Conservation (phyloP, 208 protist genomes). For the Borovskyia barvae region DNA sequence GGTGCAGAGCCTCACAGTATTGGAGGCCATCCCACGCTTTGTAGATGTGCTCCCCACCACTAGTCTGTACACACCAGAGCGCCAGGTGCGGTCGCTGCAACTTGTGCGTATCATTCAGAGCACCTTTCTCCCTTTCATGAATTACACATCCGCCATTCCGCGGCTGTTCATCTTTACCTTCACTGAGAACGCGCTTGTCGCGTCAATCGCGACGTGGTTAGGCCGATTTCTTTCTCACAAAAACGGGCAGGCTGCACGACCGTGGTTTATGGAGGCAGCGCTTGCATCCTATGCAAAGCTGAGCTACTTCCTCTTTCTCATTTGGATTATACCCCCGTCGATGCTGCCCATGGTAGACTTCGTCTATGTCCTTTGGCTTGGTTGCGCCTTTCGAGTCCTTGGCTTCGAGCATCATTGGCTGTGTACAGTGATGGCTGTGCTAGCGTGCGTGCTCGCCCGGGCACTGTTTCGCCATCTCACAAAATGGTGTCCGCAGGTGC, state of each 20-base stretch:
- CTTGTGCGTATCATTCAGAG: conserved; percentile 59
- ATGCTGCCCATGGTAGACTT: conserved; percentile 68
- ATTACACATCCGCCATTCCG: conserved; percentile 46
- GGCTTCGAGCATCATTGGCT: conserved; percentile 28
- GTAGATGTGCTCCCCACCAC: not conserved
- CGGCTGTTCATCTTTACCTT: conserved; percentile 59
- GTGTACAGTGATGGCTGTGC: conserved; percentile 25
- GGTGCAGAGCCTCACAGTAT: conserved; percentile 50
- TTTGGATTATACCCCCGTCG: conserved; percentile 68
- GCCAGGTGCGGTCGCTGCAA: conserved; percentile 49
- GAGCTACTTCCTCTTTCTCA: conserved; percentile 68
- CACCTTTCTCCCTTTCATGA: conserved; percentile 39
- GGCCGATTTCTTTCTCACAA: conserved; percentile 32
- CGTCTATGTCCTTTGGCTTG: conserved; percentile 65
- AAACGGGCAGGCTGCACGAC: conserved; percentile 36
- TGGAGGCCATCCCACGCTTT: conserved; percentile 17
- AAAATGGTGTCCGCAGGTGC: conserved; percentile 41
- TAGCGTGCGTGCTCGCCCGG: conserved; percentile 33
- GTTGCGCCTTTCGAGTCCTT: conserved; percentile 45
- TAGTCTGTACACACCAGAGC: conserved; percentile 11
- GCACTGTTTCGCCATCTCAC: conserved; percentile 63
- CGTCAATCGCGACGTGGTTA: conserved; percentile 50
- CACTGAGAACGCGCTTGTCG: conserved; percentile 56
- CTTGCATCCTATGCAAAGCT: conserved; percentile 62
- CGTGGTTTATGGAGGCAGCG: conserved; percentile 54